Percentiles rank a stretch among this genome's conserved stretches.
Conservation (phyloP, 2,329 filamentous ascomycete species). For the Pseudocercospora vitis region DNA sequence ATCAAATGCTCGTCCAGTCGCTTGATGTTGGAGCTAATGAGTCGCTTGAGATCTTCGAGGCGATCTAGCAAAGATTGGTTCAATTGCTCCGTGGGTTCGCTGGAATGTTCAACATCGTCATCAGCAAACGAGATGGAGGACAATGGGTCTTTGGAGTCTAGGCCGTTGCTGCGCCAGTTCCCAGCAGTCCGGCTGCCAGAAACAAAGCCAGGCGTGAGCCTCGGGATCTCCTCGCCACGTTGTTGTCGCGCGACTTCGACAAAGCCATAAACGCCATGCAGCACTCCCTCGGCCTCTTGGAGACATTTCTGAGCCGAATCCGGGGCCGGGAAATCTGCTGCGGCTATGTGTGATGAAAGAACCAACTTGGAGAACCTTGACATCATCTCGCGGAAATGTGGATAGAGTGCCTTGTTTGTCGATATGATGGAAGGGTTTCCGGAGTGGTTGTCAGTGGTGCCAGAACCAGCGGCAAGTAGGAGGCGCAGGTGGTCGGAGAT, state of each 20-base stretch:
- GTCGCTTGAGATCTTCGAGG: slow-evolving; percentile 80
- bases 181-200: slow-evolving; percentile 80
- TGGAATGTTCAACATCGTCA: slow-evolving; percentile 72
- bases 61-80: slow-evolving; percentile 77
- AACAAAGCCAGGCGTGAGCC: slow-evolving; percentile 91
- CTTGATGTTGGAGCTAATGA: slow-evolving; percentile 81
- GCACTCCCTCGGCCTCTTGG: slow-evolving; percentile 94
- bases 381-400: slow-evolving; percentile 99
- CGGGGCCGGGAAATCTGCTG: slow-evolving; percentile 89
- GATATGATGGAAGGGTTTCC: slow-evolving; percentile 99
- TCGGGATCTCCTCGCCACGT: slow-evolving; percentile 85
- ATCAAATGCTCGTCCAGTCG: slow-evolving; percentile 82
- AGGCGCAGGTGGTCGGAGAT: slow-evolving; percentile 95
- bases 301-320: slow-evolving; percentile 94
- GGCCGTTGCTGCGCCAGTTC: slow-evolving; percentile 75
- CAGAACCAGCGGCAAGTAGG: slow-evolving; percentile 90
- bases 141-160: slow-evolving; percentile 64
- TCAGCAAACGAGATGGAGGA: slow-evolving; percentile 72
- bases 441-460: slow-evolving; percentile 97
- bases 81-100: slow-evolving; percentile 71
- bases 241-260: slow-evolving; percentile 94
- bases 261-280: slow-evolving; percentile 92
- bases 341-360: slow-evolving; percentile 94
- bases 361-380: slow-evolving; percentile 99
- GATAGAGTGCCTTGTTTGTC: slow-evolving; percentile 94